Evolutionary conservation across 306 rosid species (phyloP).

Genomic region (Prunus padus): DNA sequence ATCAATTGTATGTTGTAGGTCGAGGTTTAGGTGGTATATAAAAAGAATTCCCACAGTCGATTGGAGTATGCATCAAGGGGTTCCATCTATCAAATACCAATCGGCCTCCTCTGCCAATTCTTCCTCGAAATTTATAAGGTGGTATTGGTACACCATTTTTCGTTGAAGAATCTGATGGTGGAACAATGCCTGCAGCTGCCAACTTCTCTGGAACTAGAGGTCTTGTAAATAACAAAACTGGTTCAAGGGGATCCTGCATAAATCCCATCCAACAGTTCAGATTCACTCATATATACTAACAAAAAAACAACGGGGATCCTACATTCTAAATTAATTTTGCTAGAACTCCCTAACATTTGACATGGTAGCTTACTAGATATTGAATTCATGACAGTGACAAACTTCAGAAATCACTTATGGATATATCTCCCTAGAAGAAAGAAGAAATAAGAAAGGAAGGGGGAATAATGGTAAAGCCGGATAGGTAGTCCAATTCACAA

Average conservation of each 20-base stretch:
- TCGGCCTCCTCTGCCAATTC: constrained; percentile 96
- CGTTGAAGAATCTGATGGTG: constrained; percentile 55
- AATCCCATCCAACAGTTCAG: constrained; percentile 28
- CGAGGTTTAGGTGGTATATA: constrained; percentile 74
- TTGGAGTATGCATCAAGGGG: constrained; percentile 76
- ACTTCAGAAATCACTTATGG: background rate
- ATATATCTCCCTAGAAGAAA: background rate
- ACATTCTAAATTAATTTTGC: background rate
- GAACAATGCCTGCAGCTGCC: constrained; percentile 75
- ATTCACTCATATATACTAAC: background rate
- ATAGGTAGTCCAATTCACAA: background rate
- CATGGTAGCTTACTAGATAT: background rate
- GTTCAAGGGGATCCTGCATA: constrained; percentile 93
- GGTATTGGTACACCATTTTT: constrained; percentile 54
- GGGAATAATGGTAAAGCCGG: background rate
- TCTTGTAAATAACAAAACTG: constrained; percentile 79
- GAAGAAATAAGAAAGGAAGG: background rate
- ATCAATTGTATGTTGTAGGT: constrained; percentile 66
- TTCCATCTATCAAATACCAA: constrained; percentile 91
- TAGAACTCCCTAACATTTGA: background rate
- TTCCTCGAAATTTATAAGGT: constrained; percentile 61
- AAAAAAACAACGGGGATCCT: too few species aligned
- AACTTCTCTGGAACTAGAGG: constrained; percentile 91
- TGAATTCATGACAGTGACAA: background rate
- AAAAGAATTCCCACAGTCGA: constrained; percentile 76